Evolutionary conservation across 2,329 filamentous ascomycete genomes (phyloP).

Genomic region (Knoxdaviesia proteae): DNA sequence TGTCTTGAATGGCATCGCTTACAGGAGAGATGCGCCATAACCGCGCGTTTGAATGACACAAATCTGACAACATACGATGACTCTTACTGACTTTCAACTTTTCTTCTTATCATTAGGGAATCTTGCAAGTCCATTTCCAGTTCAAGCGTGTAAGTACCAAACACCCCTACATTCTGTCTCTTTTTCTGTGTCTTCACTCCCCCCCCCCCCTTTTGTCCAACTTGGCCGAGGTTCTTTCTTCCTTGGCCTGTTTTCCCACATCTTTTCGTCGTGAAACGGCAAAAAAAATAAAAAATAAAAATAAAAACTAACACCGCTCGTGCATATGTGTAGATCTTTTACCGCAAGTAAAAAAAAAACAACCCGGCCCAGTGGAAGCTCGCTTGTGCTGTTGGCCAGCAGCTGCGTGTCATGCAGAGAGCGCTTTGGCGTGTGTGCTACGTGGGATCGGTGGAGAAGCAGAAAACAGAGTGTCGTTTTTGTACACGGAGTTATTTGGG

Average conservation of each 20-base stretch:
- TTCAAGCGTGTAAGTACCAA: slow-evolving; percentile 66
- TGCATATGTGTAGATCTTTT: slow-evolving; percentile 25
- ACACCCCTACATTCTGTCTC: not conserved
- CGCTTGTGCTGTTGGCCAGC: not conserved
- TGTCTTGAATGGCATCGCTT: not conserved
- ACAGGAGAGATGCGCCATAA: too few species aligned
- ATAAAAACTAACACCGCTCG: slow-evolving; percentile 1
- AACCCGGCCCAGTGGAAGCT: not conserved
- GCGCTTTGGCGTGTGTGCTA: too few species aligned
- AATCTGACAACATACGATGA: too few species aligned
- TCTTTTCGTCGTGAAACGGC: too few species aligned
- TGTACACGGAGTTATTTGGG: too few species aligned
- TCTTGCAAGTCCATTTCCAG: slow-evolving; percentile 90
- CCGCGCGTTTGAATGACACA: too few species aligned
- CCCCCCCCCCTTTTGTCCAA: not conserved
- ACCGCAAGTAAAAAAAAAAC: slow-evolving; percentile 23
- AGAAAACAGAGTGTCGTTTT: too few species aligned
- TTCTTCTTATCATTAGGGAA: slow-evolving; percentile 38
- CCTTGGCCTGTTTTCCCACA: not conserved
- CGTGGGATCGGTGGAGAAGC: too few species aligned
- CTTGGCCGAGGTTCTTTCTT: not conserved
- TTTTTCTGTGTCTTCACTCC: not conserved
- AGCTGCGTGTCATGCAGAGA: too few species aligned
- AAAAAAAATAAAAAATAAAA: too few species aligned
- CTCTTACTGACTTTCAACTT: not conserved